Percentiles rank a stretch among this genome's conserved stretches.
Conservation (phyloP, 352 stramenopile species). For the Globisporangium sylvaticum region DNA sequence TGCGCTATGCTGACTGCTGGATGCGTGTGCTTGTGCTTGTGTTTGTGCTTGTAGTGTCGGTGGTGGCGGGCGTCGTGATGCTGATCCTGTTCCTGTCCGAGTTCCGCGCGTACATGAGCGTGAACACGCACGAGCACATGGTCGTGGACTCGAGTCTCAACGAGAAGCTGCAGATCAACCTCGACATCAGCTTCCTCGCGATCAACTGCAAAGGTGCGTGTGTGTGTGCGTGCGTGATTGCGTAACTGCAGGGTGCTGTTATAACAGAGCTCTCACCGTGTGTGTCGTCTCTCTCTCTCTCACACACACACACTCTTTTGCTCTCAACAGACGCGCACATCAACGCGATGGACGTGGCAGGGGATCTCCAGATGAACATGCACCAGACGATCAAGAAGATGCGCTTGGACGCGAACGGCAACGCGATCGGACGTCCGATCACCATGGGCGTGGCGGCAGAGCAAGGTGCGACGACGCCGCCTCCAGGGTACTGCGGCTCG, state of each 20-base stretch:
- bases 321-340: constrained; percentile 90
- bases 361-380: constrained; percentile 96
- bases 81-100: constrained; percentile 91
- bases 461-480: constrained; percentile 37
- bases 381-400: constrained; percentile 95
- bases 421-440: constrained; percentile 55
- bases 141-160: constrained; percentile 94
- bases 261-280: not conserved
- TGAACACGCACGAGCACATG: constrained; percentile 91
- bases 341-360: constrained; percentile 98
- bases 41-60: constrained; percentile 47
- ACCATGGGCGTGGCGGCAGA: constrained; percentile 30
- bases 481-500: constrained; percentile 91
- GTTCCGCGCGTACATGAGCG: constrained; percentile 71
- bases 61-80: constrained; percentile 86
- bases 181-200: constrained; percentile 97
- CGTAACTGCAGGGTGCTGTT: not conserved
- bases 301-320: not conserved
- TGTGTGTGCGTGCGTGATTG: no score
- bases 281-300: not conserved
- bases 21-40: not conserved
- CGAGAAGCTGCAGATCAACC: constrained; percentile 94
- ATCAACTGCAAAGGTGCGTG: constrained; percentile 88
- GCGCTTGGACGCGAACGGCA: constrained; percentile 73
- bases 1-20: not conserved